Evolutionary conservation across 2,329 filamentous ascomycete species (phyloP), one percentile per base, ranked within the genome.

Genomic region (Thermochaetoides dissita): DNA sequence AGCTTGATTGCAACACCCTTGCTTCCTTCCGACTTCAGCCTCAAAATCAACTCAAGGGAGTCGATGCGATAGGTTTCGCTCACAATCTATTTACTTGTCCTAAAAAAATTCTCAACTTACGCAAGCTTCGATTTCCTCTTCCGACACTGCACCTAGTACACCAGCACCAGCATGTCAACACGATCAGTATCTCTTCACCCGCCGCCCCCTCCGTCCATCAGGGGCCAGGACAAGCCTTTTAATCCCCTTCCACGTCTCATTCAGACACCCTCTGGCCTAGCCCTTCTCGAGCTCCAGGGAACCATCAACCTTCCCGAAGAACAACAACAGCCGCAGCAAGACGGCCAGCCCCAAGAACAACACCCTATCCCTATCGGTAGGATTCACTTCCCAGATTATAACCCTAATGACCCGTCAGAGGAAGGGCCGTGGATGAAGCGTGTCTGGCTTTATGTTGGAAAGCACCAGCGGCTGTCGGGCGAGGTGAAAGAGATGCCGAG

Each of bases 241-340:
- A 24, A 24, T 5, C 17, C 17, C 17, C 17, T 24, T 24, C 91
- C 91, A 1, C 61, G 72, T n/a, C 70, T 94, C 48, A 74, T 96
- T 10, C 84, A 88, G 53, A 95, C 89, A 1, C 91, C 91, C 0
- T 79, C 83, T 0, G 91, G 91, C 39, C 74, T 95, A 34, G 89
- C 89, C 11, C 70, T 98, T 37, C 69, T 98, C 44, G 91, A 96
- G 64, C 75, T 98, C 10, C 91, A 98, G 67, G 91, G 88, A 47
- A 85, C 77, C 10, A 80, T 98, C 63, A 89, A 95, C 60, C 68
- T 87, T 1, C 79, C 85, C 7, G 49, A 57, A 17, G 38, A 56
- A 6, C 47, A 62, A 32, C 56, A 58, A 11, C 46, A 57, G 3
- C 53, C 60, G 12, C 44, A 45, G 6, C 45, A 48, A 29, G 39